Base-by-base conservation (phyloP, 495 filamentous ascomycete genomes). In the Neurospora intermedia region DNA sequence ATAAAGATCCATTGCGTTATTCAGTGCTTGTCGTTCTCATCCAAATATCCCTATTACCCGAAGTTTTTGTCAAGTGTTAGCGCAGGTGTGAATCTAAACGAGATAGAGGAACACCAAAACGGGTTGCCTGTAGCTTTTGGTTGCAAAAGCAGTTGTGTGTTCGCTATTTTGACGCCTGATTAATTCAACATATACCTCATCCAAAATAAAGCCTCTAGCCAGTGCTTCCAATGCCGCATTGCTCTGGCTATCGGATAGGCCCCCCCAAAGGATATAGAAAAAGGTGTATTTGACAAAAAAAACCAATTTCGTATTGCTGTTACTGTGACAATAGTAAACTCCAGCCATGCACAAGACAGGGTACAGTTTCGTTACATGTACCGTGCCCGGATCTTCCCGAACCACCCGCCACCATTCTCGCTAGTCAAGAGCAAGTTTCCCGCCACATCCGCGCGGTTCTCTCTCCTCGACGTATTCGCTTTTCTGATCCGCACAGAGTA, bases 291-390 rank as follows among this genome's bases (percentile, higher is more conserved):
- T 8, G 72, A 69, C 69, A 69, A 69, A 74, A 72, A 66, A 75
- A 70, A 72, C 62, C 69, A 70, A 74, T 77, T 42, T 72, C 73
- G 69, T 75, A 77, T 80, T 78, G 70, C 70, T 77, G 72, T 69
- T 78, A 72, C 74, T 78, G 72, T 74, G 72, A 77, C 76, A 80
- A 77, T 66, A 79, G 78, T 78, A 80, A 81, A 80, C 76, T 78
- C 78, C 76, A 74, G 76, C 78, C 76, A 78, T 80, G 80, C 79
- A 74, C 41, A 72, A 77, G 72, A 80, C 76, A 76, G 74, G 73
- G 72, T 78, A 77, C 73, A 79, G 75, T 75, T 76, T 81, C 74
- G 79, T 81, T 80, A 81, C 69, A 74, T 77, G 72, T 75, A 78
- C 70, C 71, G 74, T 69, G 74, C 71, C 40, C 72, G 45, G 45